phyloP scores from a whole-genome alignment of 306 rosid species.

The Purshia tridentata region DNA sequence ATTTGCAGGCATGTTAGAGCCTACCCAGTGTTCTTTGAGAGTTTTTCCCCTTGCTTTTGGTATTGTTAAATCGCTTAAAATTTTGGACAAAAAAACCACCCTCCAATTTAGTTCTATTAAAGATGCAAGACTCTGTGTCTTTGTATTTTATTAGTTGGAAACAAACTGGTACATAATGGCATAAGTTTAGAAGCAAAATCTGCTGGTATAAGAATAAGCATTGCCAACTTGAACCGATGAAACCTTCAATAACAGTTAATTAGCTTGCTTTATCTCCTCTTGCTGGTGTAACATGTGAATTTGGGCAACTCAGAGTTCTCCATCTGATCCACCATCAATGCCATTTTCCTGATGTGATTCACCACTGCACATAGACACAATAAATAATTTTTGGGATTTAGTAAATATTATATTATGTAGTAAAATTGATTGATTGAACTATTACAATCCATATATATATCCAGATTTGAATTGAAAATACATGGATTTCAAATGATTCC shows the following conservation, averaged over 20 bases:
- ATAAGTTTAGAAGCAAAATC: neutral
- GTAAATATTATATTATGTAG: no score
- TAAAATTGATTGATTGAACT: no score
- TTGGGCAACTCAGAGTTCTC: constrained; percentile 52
- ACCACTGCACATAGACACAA: constrained; percentile 44
- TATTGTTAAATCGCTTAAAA: neutral
- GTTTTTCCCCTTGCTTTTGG: neutral
- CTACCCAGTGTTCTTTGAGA: neutral
- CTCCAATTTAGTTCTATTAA: neutral
- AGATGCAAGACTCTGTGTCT: neutral
- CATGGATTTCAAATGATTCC: no score
- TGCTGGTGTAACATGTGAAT: neutral
- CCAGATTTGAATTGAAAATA: no score
- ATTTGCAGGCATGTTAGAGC: no score
- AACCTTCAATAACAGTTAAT: neutral
- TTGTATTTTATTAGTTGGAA: neutral
- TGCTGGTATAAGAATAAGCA: neutral
- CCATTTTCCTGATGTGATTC: constrained; percentile 28
- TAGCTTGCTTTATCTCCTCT: neutral
- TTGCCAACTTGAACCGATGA: neutral
- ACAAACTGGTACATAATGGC: constrained; percentile 4
- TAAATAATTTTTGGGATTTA: neutral
- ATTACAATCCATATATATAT: no score
- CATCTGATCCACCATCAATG: constrained; percentile 35
- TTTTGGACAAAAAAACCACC: neutral